These are phyloP conservation scores for Aureobasidium namibiae DNA, from an alignment of 2,329 filamentous ascomycete genomes.

Conservation along the genomic window DNA sequence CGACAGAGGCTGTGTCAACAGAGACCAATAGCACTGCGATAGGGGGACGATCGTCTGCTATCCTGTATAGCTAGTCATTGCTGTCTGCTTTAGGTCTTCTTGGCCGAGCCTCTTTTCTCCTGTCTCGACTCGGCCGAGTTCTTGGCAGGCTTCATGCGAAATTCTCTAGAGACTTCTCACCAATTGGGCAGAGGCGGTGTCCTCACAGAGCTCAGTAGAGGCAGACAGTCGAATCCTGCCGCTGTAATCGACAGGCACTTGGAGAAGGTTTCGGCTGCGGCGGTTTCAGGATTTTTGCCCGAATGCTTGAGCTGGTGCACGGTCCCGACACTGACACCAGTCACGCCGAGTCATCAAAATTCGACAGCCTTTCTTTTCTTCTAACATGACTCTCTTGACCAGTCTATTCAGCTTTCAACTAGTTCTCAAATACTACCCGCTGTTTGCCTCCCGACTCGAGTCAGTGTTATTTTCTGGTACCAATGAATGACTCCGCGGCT, in stretches of 20 bases:
- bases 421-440: no score
- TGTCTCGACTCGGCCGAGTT: not conserved
- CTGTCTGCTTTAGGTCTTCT: not conserved
- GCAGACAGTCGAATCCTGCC: no score
- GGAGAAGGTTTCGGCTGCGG: not conserved
- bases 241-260: not conserved
- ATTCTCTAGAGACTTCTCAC: no score
- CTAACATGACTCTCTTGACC: not conserved
- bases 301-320: not conserved
- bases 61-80: not conserved
- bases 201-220: no score
- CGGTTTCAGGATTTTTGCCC: not conserved
- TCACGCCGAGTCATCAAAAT: not conserved
- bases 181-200: no score
- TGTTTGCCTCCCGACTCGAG: not conserved
- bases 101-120: not conserved
- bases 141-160: not conserved
- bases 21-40: not conserved
- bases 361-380: not conserved
- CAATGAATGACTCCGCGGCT: accelerated
- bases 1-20: slow-evolving; percentile 10
- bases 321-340: not conserved
- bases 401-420: no score
- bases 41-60: not conserved
- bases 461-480: not conserved